Conservation (phyloP, 257 asterid genomes). For the Jasminum sambac region DNA sequence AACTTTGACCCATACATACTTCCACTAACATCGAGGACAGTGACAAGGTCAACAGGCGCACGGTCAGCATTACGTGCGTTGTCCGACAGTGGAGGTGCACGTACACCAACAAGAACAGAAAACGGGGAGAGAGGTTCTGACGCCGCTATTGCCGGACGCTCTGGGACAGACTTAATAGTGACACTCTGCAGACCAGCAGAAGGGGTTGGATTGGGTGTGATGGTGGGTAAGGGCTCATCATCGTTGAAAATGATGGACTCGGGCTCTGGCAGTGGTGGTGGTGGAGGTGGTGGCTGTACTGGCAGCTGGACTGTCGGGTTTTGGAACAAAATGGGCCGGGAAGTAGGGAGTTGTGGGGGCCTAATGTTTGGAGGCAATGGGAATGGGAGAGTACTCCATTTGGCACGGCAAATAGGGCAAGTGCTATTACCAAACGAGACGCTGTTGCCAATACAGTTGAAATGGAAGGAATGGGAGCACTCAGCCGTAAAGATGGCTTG, state of each 20-base stretch:
- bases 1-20: conserved; percentile 36
- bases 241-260: conserved; percentile 26
- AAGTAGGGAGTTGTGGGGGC: not conserved
- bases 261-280: not conserved
- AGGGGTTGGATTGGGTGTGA: not conserved
- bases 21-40: conserved; percentile 39
- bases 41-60: conserved; percentile 39
- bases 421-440: conserved; percentile 19
- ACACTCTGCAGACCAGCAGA: conserved; percentile 20
- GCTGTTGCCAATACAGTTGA: conserved; percentile 26
- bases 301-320: too few species aligned
- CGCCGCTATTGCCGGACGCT: conserved; percentile 25
- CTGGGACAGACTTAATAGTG: conserved; percentile 28
- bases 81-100: conserved; percentile 29
- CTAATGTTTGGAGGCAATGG: not conserved
- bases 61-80: conserved; percentile 21
- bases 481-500: conserved; percentile 33
- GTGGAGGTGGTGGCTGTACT: not conserved
- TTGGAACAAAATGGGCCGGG: not conserved
- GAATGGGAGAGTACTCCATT: conserved; percentile 26
- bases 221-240: conserved; percentile 34
- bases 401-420: conserved; percentile 36
- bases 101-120: conserved; percentile 31
- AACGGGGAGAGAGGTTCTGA: conserved; percentile 22
- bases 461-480: conserved; percentile 41